These are phyloP conservation scores for Penicillium sp. DNA, from an alignment of 2,329 filamentous ascomycete genomes.

Conservation along the genomic window DNA sequence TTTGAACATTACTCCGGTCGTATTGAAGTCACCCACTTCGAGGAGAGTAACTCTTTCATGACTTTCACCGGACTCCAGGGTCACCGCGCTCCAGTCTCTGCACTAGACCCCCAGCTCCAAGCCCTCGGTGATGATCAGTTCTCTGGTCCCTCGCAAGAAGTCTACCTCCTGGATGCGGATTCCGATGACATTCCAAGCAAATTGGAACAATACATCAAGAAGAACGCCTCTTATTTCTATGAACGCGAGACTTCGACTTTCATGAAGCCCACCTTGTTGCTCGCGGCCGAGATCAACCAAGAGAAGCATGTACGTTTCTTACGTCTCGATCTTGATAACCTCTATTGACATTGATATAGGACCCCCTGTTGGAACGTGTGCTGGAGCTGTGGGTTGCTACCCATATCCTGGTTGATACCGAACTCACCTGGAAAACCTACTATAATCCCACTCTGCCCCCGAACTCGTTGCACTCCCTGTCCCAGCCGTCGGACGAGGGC, in stretches of 20 bases:
- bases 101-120: constrained; percentile 43
- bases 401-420: constrained; percentile 50
- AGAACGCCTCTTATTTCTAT: constrained; percentile 45
- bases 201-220: constrained; percentile 53
- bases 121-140: constrained; percentile 41
- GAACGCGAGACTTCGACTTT: constrained; percentile 50
- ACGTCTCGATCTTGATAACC: background rate
- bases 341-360: constrained; percentile 1
- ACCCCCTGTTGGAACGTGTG: constrained; percentile 43
- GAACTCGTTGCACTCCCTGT: constrained; percentile 36
- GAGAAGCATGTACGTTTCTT: constrained; percentile 36
- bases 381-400: constrained; percentile 57
- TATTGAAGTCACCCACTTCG: constrained; percentile 56
- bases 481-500: constrained; percentile 40
- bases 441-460: constrained; percentile 44
- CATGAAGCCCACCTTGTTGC: constrained; percentile 49
- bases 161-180: constrained; percentile 51
- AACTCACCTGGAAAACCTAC: constrained; percentile 49
- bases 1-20: constrained; percentile 50
- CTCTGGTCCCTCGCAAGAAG: constrained; percentile 36
- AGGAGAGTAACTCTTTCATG: constrained; percentile 47
- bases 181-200: constrained; percentile 50
- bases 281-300: constrained; percentile 38
- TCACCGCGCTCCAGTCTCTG: constrained; percentile 36
- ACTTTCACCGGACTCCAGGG: constrained; percentile 46